Evolutionary conservation across 2,329 filamentous ascomycete genomes (phyloP), one percentile per base, ranked within the genome.

Genomic region (Hypoxylon rubiginosum): DNA sequence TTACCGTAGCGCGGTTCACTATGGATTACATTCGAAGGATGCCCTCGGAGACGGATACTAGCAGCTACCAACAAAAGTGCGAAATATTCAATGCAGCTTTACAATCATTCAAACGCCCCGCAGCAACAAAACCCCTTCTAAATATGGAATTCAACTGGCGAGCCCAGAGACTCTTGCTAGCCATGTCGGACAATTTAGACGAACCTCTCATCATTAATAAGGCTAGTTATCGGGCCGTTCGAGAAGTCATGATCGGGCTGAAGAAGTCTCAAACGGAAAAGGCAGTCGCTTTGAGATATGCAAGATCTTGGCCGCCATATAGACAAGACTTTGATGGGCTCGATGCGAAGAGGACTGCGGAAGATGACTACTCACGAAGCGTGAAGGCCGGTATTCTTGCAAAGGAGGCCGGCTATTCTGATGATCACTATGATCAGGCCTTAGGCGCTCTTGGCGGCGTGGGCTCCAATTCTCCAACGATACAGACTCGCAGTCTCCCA

Each of bases 301-400:
- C 80, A 1, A 80, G 83, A 53, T 82, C 82, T 1, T 90, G 88
- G 88, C 88, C 88, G 9, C 88, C 88, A 0, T 90, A 88, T 76
- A 78, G 86, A 58, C 79, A 82, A 39, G 81, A 84, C 10, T 82
- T 85, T 62, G 85, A 90, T 71, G 88, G 88, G 1, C 84, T 87
- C 66, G 88, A 91, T 72, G 88, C 88, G 68, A 80, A 78, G 54
- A 80, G 82, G 54, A 80, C 81, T 4, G 79, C 78, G 0, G 82
- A 86, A 48, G 85, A 88, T 26, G 85, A 85, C 63, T 79, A 83
- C 68, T 88, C 86, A 60, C 81, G 87, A 57, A 83, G 83, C 43
- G 81, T 86, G 8, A 81, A 80, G 63, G 86, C 86, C 0, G 83
- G 87, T 4, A 76, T 82, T 41, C 80, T 87, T 64, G 85, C 86